These are phyloP conservation scores for Austroboletus eburneus DNA, from an alignment of 768 basidiomycete genomes.

Conservation along the genomic window DNA sequence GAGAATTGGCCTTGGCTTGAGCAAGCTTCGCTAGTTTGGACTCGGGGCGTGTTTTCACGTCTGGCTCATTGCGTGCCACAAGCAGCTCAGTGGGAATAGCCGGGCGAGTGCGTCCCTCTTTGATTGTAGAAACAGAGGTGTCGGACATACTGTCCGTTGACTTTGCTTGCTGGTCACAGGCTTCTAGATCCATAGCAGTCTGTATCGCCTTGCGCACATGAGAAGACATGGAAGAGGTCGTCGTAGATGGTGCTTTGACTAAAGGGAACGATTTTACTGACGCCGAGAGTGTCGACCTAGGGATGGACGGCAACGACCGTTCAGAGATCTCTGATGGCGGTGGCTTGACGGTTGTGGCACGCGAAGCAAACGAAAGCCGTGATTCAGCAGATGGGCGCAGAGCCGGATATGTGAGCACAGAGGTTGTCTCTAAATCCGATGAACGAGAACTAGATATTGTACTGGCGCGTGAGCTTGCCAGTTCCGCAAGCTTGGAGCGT, in stretches of 20 bases:
- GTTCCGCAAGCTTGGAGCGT: constrained; percentile 65
- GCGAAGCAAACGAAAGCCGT: constrained; percentile 29
- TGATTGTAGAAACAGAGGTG: constrained; percentile 21
- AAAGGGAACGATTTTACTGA: constrained; percentile 27
- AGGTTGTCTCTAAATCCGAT: constrained; percentile 50
- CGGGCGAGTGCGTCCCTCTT: constrained; percentile 20
- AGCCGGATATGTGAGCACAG: constrained; percentile 68
- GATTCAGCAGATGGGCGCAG: constrained; percentile 68
- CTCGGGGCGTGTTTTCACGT: constrained; percentile 37
- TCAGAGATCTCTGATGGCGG: constrained; percentile 18
- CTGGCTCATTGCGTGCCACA: constrained; percentile 13
- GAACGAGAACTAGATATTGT: constrained; percentile 50
- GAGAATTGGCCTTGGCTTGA: constrained; percentile 44
- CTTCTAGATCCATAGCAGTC: constrained; percentile 63
- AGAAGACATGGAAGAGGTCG: constrained; percentile 51
- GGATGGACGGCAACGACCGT: constrained; percentile 11
- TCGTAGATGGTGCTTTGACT: constrained; percentile 24
- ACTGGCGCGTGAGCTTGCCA: constrained; percentile 63
- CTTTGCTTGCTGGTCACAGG: constrained; percentile 35
- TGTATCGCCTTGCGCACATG: constrained; percentile 63
- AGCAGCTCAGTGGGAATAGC: constrained; percentile 11
- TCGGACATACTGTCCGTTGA: constrained; percentile 15
- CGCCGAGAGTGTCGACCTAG: constrained; percentile 15
- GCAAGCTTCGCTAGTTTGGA: constrained; percentile 77
- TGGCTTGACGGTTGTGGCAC: constrained; percentile 15